phyloP scores from a whole-genome alignment of 495 filamentous ascomycete genomes.

The Cercophora scortea region DNA sequence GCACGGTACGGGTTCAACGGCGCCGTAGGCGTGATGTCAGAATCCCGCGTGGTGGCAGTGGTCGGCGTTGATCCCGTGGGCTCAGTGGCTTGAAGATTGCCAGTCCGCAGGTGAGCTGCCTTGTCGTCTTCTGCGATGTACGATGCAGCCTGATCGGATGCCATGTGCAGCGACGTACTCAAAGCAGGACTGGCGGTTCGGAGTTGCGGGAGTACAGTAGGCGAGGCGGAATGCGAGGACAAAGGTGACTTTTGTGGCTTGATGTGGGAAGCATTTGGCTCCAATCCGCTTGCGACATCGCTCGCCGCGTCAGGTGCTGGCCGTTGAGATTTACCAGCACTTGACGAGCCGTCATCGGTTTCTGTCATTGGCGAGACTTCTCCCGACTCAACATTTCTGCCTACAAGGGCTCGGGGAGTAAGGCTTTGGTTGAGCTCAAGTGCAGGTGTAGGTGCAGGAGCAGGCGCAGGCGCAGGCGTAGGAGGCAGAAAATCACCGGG shows the following conservation, averaged over 20 bases:
- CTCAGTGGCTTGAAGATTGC: too few relatives aligned
- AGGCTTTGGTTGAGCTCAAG: not conserved
- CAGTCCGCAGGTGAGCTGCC: too few relatives aligned
- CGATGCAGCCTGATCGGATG: not conserved
- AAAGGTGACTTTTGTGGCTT: not conserved
- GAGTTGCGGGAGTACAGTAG: constrained; percentile 1
- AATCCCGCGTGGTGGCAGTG: constrained; percentile 4
- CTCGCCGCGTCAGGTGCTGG: not conserved
- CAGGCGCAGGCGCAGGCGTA: constrained; percentile 8
- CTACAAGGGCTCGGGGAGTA: constrained; percentile 1
- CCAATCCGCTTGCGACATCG: not conserved
- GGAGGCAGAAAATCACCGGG: constrained; percentile 11
- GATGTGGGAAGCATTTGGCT: not conserved
- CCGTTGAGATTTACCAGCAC: not conserved
- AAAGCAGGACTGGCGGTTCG: constrained; percentile 7
- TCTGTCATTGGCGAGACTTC: constrained; percentile 14
- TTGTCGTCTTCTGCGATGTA: not conserved
- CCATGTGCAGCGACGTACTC: constrained; percentile 1
- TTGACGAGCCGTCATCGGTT: constrained; percentile 6
- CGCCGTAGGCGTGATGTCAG: constrained; percentile 35
- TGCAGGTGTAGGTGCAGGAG: too few relatives aligned
- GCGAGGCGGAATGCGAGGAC: not conserved
- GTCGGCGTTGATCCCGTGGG: constrained; percentile 4
- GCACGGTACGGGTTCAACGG: constrained; percentile 39
- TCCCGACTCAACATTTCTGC: constrained; percentile 3